Evolutionary conservation across 2,329 filamentous ascomycete species (phyloP), one percentile per base, ranked within the genome.

Genomic region (Phaeoacremonium minimum): DNA sequence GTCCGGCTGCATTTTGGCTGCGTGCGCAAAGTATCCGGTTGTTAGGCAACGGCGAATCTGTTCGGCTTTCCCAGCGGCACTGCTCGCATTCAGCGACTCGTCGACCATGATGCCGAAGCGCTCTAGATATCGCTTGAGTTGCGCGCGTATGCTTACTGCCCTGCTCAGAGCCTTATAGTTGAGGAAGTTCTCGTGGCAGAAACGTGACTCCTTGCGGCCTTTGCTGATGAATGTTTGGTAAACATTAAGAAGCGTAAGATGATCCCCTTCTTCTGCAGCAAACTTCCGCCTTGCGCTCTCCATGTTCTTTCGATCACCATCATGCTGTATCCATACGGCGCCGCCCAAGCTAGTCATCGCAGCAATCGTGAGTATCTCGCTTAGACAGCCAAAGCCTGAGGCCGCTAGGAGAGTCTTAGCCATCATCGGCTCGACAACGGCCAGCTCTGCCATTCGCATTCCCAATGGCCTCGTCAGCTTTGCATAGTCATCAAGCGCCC

Each of bases 301-400:
- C 56, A 85, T 77, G 34, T 73, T 69, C 51, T 85, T 89, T 51
- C 84, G 85, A 46, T 87, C 83, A 26, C 79, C 85, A 16, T 90
- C 83, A 47, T 88, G 82, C 19, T 84, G 75, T 43, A 95, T 79
- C 83, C 88, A 97, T 0, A 95, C 74, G 31, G 77, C 83, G 5
- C 87, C 86, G 42, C 90, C 86, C 0, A 95, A 67, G 44, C 83
- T 93, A 20, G 87, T 86, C 91, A 98, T 97, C 13, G 93, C 90
- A 6, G 91, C 88, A 46, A 97, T 95, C 3, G 83, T 88, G 17
- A 97, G 72, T 35, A 97, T 85, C 59, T 96, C 91, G 53, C 79
- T 83, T 11, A 95, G 64, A 48, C 90, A 96, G 26, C 73, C 73
- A 60, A 95, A 94, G 0, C 74, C 70, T 5, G 78, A 66, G 0